Conservation (phyloP, 1,139 yeast species). For the Candida sp. region DNA sequence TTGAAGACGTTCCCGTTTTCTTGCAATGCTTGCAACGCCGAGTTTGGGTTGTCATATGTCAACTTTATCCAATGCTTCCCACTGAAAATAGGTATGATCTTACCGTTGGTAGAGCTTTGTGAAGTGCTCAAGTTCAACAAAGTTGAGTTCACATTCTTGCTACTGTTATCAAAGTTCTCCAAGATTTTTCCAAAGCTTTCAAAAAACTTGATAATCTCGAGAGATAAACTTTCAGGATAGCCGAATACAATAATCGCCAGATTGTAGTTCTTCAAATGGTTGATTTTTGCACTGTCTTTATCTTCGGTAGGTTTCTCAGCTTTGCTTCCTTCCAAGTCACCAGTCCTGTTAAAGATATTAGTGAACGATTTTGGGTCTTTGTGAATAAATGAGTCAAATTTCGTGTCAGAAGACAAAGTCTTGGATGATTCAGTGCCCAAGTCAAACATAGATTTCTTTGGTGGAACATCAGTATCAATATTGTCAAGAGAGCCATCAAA, state of each 20-base stretch:
- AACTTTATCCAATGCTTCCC: conserved; percentile 91
- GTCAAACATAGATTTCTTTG: conserved; percentile 62
- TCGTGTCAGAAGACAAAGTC: conserved; percentile 15
- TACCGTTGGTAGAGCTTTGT: conserved; percentile 16
- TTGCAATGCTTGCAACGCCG: conserved; percentile 83
- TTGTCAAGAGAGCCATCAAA: conserved; percentile 30
- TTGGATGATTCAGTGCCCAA: conserved; percentile 47
- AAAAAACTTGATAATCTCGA: conserved; percentile 73
- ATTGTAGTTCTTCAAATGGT: conserved; percentile 14
- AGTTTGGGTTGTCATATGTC: conserved; percentile 75
- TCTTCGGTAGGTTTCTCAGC: conserved; percentile 4
- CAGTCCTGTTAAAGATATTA: conserved; percentile 46
- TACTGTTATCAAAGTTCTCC: conserved; percentile 66
- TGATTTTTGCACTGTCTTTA: conserved; percentile 6
- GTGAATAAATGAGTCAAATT: conserved; percentile 36
- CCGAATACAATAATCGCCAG: conserved; percentile 88
- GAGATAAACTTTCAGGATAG: conserved; percentile 77
- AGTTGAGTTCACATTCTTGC: background rate
- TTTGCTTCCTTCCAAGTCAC: background rate
- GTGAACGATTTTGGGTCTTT: conserved; percentile 51
- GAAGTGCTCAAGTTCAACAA: conserved; percentile 12
- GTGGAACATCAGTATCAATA: conserved; percentile 50
- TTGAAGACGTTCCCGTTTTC: conserved; percentile 80
- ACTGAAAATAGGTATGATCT: conserved; percentile 68
- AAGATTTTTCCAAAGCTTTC: conserved; percentile 79